Conservation (phyloP, 1,139 yeast species). For the Saccharomyces hybrid region DNA sequence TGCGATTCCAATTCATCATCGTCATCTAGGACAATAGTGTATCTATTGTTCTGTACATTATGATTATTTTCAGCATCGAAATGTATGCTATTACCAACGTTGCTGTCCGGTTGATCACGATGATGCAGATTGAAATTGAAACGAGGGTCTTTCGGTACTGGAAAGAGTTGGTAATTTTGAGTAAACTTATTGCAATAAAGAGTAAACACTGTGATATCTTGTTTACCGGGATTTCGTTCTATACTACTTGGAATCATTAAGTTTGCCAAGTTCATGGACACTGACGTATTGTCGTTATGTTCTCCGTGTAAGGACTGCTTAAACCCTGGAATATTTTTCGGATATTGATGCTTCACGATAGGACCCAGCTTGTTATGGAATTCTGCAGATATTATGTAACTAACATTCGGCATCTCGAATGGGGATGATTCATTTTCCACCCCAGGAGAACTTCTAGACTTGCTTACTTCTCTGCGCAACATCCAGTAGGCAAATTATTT, state of each 20-base stretch:
- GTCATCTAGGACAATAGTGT: constrained; percentile 8
- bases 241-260: constrained; percentile 28
- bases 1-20: constrained; percentile 11
- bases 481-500: not conserved
- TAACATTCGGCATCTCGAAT: constrained; percentile 10
- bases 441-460: not conserved
- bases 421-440: not conserved
- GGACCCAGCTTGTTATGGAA: constrained; percentile 30
- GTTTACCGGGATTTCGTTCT: constrained; percentile 19
- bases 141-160: constrained; percentile 8
- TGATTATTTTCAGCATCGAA: not conserved
- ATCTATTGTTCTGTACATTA: not conserved
- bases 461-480: not conserved
- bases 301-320: constrained; percentile 6
- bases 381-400: constrained; percentile 24
- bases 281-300: constrained; percentile 1
- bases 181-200: constrained; percentile 18
- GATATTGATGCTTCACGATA: constrained; percentile 21
- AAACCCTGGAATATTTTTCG: constrained; percentile 22
- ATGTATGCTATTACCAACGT: not conserved
- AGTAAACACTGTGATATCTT: constrained; percentile 27
- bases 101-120: not conserved
- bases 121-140: not conserved
- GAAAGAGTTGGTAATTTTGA: constrained; percentile 18
- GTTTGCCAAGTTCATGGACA: constrained; percentile 19